A percentile compares a stretch with the other conserved stretches of the same genome.
phyloP scores from a whole-genome alignment of 352 stramenopile species.

The Globisporangium parvum region DNA sequence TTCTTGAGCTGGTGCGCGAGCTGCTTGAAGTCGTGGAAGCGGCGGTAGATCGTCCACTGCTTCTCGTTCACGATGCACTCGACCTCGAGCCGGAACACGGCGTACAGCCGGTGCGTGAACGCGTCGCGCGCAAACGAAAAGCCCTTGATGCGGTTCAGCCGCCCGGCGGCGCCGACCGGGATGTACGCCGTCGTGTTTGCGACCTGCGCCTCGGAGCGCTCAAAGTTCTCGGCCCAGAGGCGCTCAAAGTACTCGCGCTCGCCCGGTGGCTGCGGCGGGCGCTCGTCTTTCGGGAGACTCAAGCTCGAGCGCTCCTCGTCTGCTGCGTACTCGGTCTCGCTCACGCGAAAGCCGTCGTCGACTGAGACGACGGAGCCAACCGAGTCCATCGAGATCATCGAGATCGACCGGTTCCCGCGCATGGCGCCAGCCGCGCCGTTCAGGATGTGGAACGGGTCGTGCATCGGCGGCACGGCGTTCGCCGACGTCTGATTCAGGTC shows the following conservation, averaged over 20 bases:
- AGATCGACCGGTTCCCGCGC: constrained; percentile 30
- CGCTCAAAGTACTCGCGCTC: constrained; percentile 81
- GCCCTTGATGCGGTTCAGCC: constrained; percentile 76
- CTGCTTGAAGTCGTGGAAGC: constrained; percentile 85
- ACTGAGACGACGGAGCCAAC: constrained; percentile 49
- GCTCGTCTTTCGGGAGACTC: constrained; percentile 63
- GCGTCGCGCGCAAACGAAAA: constrained; percentile 69
- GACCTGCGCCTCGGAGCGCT: constrained; percentile 66
- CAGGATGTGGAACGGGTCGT: constrained; percentile 76
- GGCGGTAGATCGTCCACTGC: constrained; percentile 83
- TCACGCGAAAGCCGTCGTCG: constrained; percentile 54
- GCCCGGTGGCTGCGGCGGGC: constrained; percentile 57
- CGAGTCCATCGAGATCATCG: constrained; percentile 61
- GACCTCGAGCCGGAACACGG: constrained; percentile 77
- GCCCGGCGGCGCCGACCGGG: constrained; percentile 51
- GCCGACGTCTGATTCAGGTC: constrained; percentile 40
- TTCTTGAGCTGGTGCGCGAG: constrained; percentile 79
- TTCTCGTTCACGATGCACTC: constrained; percentile 84
- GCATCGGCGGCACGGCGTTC: constrained; percentile 54
- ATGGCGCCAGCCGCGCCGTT: constrained; percentile 30
- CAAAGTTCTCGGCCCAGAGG: constrained; percentile 81
- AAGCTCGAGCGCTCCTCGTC: constrained; percentile 18
- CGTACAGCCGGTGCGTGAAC: constrained; percentile 68
- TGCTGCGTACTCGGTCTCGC: constrained; percentile 19
- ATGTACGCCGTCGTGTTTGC: constrained; percentile 65